Conservation (phyloP, 371 early-diverging fungal species). For the Massospora cicadina region DNA sequence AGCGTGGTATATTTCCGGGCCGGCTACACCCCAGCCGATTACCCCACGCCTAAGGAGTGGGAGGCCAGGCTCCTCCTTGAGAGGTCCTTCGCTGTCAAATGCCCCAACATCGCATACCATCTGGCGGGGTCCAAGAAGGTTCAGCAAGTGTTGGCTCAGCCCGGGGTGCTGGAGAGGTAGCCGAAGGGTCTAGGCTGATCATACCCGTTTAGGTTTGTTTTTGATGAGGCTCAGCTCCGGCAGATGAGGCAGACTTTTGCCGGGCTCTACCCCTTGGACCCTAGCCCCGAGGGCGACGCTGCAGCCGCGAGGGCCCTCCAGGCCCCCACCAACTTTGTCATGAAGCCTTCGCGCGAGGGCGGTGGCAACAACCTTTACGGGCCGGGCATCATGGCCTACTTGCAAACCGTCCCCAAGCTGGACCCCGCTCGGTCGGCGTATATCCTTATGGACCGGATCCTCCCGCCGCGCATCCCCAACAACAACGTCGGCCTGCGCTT, state of each 20-base stretch:
- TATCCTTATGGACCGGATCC: slow-evolving; percentile 83
- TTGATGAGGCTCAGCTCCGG: slow-evolving; percentile 28
- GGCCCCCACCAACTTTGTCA: slow-evolving; percentile 48
- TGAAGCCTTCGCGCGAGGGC: slow-evolving; percentile 95
- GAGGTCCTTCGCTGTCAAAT: slow-evolving; percentile 64
- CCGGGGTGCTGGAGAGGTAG: slow-evolving; percentile 64
- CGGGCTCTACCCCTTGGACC: slow-evolving; percentile 77
- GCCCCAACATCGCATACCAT: slow-evolving; percentile 82
- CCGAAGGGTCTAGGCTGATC: slow-evolving; percentile 1
- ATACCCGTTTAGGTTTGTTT: slow-evolving; percentile 26
- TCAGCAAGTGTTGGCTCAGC: slow-evolving; percentile 75
- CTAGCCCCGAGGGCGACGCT: slow-evolving; percentile 34
- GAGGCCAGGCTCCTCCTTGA: slow-evolving; percentile 65
- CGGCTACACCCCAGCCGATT: slow-evolving; percentile 83
- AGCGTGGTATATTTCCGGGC: slow-evolving; percentile 84
- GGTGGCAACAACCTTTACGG: slow-evolving; percentile 93
- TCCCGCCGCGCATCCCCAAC: slow-evolving; percentile 40
- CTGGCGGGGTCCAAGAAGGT: slow-evolving; percentile 92
- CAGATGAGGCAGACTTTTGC: slow-evolving; percentile 62
- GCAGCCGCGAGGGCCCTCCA: slow-evolving; percentile 47
- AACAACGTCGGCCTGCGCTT: slow-evolving; percentile 61
- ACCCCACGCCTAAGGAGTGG: slow-evolving; percentile 67
- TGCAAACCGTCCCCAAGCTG: slow-evolving; percentile 30
- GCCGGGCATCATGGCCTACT: slow-evolving; percentile 41
- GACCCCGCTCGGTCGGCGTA: slow-evolving; percentile 29